Conservation (phyloP, 306 rosid species). For the Cajanus cajan region DNA sequence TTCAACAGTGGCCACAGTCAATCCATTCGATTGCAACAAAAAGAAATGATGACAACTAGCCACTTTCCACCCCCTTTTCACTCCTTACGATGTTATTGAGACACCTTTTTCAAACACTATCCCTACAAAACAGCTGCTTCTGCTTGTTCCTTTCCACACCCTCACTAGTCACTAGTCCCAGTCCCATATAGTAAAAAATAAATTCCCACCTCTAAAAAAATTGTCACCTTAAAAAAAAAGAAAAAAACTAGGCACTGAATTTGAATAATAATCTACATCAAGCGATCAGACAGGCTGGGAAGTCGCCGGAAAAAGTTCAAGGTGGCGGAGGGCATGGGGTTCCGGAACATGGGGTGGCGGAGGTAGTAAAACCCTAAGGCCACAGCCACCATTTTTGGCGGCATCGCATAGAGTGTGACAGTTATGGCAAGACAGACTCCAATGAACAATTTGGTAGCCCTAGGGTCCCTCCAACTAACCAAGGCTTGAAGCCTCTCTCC, state of each 20-base stretch:
- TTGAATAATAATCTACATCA: slow-evolving; percentile 61
- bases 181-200: slow-evolving; percentile 6
- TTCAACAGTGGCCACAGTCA: slow-evolving; percentile 40
- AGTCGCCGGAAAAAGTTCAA: slow-evolving; percentile 61
- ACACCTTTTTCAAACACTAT: slow-evolving; percentile 49
- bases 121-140: slow-evolving; percentile 21
- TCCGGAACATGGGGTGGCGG: slow-evolving; percentile 54
- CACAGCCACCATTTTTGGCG: slow-evolving; percentile 75
- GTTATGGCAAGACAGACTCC: slow-evolving; percentile 40
- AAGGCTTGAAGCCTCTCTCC: slow-evolving; percentile 90
- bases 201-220: slow-evolving; percentile 31
- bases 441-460: slow-evolving; percentile 70
- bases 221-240: background rate
- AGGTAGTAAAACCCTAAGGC: slow-evolving; percentile 73
- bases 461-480: slow-evolving; percentile 92
- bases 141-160: slow-evolving; percentile 9
- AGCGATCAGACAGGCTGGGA: slow-evolving; percentile 83
- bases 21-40: slow-evolving; percentile 40
- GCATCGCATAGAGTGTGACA: slow-evolving; percentile 39
- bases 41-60: slow-evolving; percentile 54
- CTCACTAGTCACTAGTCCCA: no score
- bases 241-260: background rate
- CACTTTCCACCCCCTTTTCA: slow-evolving; percentile 44
- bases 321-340: slow-evolving; percentile 50
- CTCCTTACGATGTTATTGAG: slow-evolving; percentile 38